Evolutionary conservation across 305 asterid genomes (phyloP).

Genomic region (Fraxinus greggii): DNA sequence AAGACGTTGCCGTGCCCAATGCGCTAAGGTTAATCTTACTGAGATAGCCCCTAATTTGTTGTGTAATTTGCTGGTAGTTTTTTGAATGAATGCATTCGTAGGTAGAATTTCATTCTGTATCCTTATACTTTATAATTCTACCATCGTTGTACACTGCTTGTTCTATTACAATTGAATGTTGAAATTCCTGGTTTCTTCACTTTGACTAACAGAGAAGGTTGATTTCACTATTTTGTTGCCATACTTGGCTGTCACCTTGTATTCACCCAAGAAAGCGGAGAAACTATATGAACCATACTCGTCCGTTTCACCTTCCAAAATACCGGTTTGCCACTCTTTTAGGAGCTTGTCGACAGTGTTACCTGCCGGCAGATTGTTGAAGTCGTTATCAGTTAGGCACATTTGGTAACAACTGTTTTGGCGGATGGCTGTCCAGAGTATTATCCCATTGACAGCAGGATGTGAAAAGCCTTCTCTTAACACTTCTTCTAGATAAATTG

Average conservation of each 20-base stretch:
- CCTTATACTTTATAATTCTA: not conserved
- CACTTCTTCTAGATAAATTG: slow-evolving; percentile 37
- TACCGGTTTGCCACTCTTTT: slow-evolving; percentile 42
- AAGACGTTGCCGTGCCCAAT: not conserved
- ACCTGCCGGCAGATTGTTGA: slow-evolving; percentile 46
- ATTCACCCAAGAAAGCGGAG: slow-evolving; percentile 44
- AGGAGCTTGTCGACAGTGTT: slow-evolving; percentile 43
- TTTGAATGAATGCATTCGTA: not conserved
- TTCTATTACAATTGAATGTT: slow-evolving; percentile 29
- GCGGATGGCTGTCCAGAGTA: slow-evolving; percentile 44
- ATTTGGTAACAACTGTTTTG: slow-evolving; percentile 44
- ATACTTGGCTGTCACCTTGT: slow-evolving; percentile 28
- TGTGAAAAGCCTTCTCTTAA: slow-evolving; percentile 47
- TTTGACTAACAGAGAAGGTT: slow-evolving; percentile 38
- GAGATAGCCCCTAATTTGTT: not conserved
- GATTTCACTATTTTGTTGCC: slow-evolving; percentile 23
- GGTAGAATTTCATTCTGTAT: not conserved
- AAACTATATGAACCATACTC: slow-evolving; percentile 41
- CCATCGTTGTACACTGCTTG: not conserved
- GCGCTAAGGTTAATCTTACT: not conserved
- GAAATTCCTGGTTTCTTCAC: slow-evolving; percentile 43
- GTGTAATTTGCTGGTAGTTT: not conserved
- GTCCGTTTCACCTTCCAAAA: slow-evolving; percentile 34
- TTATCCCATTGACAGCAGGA: slow-evolving; percentile 43
- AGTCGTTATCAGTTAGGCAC: slow-evolving; percentile 44